Percentiles rank a stretch among this genome's conserved stretches.
Evolutionary conservation across 306 rosid species (phyloP).

Genomic region (Vachellia pachyceras): DNA sequence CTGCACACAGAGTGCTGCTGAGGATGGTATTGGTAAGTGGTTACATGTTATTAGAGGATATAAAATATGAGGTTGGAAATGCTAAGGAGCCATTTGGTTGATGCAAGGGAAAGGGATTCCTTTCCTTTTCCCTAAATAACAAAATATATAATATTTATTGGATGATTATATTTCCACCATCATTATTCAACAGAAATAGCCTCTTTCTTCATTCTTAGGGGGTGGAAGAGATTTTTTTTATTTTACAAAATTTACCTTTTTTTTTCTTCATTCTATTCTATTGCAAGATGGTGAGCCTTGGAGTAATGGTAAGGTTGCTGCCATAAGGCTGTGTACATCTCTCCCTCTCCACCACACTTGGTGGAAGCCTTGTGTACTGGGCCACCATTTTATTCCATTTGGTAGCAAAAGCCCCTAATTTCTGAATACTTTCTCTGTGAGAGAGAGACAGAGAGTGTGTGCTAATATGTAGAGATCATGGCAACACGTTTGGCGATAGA

Average conservation of each 20-base stretch:
- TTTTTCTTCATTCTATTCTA: background rate
- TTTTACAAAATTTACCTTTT: background rate
- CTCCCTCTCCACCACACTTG: too few relatives aligned
- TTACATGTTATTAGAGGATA: constrained; percentile 9
- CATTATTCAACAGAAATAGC: background rate
- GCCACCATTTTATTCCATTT: background rate
- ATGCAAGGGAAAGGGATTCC: background rate
- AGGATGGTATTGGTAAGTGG: constrained; percentile 91
- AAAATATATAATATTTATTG: background rate
- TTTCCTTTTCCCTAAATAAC: background rate
- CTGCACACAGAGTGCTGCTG: constrained; percentile 99
- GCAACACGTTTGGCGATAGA: background rate
- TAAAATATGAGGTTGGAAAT: background rate
- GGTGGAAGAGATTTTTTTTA: background rate
- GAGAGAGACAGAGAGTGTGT: background rate
- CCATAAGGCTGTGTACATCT: too few relatives aligned
- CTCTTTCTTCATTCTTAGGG: background rate
- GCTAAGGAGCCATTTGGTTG: background rate
- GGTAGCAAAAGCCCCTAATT: background rate
- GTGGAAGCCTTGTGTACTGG: too few relatives aligned
- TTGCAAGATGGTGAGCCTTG: too few relatives aligned
- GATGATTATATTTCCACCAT: background rate
- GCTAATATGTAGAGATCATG: background rate
- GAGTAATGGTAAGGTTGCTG: too few relatives aligned
- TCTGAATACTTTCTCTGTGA: background rate